A percentile compares a stretch with the other conserved stretches of the same genome.
Conservation (phyloP, 768 basidiomycete genomes). For the Russula sp. region DNA sequence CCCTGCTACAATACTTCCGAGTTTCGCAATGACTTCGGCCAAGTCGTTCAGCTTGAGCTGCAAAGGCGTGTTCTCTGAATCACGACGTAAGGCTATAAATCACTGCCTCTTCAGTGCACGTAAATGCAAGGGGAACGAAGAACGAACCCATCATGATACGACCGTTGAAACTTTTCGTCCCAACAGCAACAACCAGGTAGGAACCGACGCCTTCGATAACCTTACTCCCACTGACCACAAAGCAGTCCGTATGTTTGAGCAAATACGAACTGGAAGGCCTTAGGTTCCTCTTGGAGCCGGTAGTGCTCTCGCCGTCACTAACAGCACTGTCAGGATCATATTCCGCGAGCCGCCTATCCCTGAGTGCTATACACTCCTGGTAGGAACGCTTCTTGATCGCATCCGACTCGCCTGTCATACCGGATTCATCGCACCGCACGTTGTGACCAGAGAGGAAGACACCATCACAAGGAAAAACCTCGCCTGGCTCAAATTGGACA, state of each 20-base stretch:
- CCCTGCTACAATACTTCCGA: conserved; percentile 76
- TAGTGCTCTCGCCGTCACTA: conserved; percentile 22
- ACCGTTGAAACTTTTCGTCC: conserved; percentile 90
- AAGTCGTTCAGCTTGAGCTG: conserved; percentile 89
- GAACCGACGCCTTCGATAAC: conserved; percentile 90
- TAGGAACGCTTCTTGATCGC: conserved; percentile 85
- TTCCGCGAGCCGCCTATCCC: conserved; percentile 26
- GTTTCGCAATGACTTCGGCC: conserved; percentile 93
- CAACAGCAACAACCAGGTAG: conserved; percentile 91
- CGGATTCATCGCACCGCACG: conserved; percentile 92
- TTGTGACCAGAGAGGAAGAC: conserved; percentile 90
- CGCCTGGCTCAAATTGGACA: conserved; percentile 87
- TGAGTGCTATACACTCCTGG: conserved; percentile 57
- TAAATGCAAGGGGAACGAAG: conserved; percentile 1
- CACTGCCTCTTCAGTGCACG: neutral
- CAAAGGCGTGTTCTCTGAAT: conserved; percentile 84
- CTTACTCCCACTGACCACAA: conserved; percentile 85
- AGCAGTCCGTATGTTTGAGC: conserved; percentile 74
- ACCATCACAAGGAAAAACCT: conserved; percentile 94
- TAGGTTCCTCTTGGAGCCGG: conserved; percentile 20
- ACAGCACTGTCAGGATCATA: neutral
- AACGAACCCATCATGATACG: conserved; percentile 92
- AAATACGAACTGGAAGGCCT: conserved; percentile 24
- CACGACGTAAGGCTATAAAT: conserved; percentile 68
- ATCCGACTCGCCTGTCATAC: conserved; percentile 95